Conservation (phyloP, 1,284 basidiomycete genomes). For the Sporisorium iseilematis-ciliati region DNA sequence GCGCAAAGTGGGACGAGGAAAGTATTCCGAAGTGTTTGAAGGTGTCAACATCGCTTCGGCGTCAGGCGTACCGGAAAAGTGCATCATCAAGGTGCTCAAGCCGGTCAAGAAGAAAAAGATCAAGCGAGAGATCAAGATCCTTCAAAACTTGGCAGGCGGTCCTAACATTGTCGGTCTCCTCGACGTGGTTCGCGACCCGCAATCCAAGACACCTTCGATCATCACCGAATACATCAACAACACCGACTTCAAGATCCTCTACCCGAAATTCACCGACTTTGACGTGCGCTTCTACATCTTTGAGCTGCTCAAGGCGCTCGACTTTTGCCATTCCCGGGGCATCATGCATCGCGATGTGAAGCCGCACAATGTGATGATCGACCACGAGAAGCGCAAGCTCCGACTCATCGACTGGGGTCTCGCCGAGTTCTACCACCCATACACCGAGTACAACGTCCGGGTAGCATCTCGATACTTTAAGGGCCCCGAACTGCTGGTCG, state of each 20-base stretch:
- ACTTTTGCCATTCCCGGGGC: conserved; percentile 97
- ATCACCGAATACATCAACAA: conserved; percentile 99
- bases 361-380: conserved; percentile 99
- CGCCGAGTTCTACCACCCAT: conserved; percentile 98
- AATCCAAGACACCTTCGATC: conserved; percentile 94
- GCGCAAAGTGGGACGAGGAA: conserved; percentile 93
- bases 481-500: conserved; percentile 94
- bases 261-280: conserved; percentile 92
- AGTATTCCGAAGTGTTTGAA: conserved; percentile 84
- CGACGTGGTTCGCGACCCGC: conserved; percentile 90
- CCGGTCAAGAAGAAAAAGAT: conserved; percentile 99
- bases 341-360: conserved; percentile 99
- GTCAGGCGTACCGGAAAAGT: conserved; percentile 80
- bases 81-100: conserved; percentile 98
- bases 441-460: conserved; percentile 97
- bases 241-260: conserved; percentile 96
- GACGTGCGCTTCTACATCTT: conserved; percentile 97
- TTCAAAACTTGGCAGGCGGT: conserved; percentile 95
- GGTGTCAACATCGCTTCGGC: conserved; percentile 88
- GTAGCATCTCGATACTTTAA: conserved; percentile 99
- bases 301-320: conserved; percentile 95
- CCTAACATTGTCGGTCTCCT: conserved; percentile 87
- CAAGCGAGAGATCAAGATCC: conserved; percentile 98
- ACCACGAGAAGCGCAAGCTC: conserved; percentile 93
- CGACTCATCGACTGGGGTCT: conserved; percentile 99